Percentiles rank a stretch among this genome's conserved stretches.
phyloP scores from a whole-genome alignment of 2,329 filamentous ascomycete species.

The Pestalotiopsis sp. region DNA sequence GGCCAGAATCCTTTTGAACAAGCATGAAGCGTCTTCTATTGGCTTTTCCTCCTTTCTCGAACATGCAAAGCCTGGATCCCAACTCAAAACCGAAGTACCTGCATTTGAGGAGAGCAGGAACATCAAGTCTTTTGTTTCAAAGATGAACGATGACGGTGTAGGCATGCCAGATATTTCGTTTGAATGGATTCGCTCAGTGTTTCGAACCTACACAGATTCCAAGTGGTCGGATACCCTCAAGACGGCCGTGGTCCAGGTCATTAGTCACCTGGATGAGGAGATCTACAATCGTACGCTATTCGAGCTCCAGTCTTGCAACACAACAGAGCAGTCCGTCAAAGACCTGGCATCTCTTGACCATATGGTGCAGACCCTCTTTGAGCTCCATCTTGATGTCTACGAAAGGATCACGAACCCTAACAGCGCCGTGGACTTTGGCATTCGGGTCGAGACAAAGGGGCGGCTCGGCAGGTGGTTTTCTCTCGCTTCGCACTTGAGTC shows the following conservation, averaged over 20 bases:
- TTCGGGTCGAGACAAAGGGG: slow-evolving; percentile 51
- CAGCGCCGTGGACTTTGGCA: slow-evolving; percentile 52
- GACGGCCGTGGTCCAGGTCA: slow-evolving; percentile 57
- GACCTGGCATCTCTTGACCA: slow-evolving; percentile 38
- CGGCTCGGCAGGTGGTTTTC: slow-evolving; percentile 56
- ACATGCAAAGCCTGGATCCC: slow-evolving; percentile 59
- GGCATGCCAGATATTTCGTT: slow-evolving; percentile 60
- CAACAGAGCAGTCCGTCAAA: slow-evolving; percentile 18
- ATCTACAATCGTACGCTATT: slow-evolving; percentile 50
- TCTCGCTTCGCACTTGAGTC: slow-evolving; percentile 49
- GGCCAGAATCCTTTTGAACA: slow-evolving; percentile 54
- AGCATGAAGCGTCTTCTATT: slow-evolving; percentile 53
- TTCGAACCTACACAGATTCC: slow-evolving; percentile 52
- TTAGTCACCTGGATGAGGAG: slow-evolving; percentile 54
- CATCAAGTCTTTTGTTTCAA: slow-evolving; percentile 53
- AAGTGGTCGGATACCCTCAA: slow-evolving; percentile 64
- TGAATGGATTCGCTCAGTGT: slow-evolving; percentile 57
- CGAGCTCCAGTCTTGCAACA: slow-evolving; percentile 37
- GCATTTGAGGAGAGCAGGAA: slow-evolving; percentile 56
- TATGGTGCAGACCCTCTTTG: slow-evolving; percentile 61
- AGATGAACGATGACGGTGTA: slow-evolving; percentile 52
- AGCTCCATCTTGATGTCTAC: slow-evolving; percentile 64
- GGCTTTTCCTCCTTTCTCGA: slow-evolving; percentile 66
- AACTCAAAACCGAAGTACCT: slow-evolving; percentile 49
- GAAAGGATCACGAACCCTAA: slow-evolving; percentile 60